Evolutionary conservation across 768 basidiomycete species (phyloP), one percentile per base, ranked within the genome.

Genomic region (Phanerodontia chrysosporium): DNA sequence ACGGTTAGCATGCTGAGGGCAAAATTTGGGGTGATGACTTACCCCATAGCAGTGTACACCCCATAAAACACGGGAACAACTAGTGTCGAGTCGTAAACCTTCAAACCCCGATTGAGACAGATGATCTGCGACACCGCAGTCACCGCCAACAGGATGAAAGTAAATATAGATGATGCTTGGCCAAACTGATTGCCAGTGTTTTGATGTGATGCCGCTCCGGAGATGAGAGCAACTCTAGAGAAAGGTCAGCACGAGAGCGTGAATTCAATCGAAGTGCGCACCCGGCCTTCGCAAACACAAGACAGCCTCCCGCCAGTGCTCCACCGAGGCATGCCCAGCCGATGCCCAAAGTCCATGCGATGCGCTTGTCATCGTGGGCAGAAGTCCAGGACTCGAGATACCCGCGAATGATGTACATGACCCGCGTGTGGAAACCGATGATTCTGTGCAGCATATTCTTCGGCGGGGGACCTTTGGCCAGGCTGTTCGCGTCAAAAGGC

Each of bases 21-120:
- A 9, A 4, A 22, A 13, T 12, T 49, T 3, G 48, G 30, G 35
- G 0, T n/a, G 22, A 18, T 4, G 8, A 73, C 80, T 46, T 69
- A 90, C 83, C 92, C 91, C 24, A 83, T 80, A 2, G 89, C 89
- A 0, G 92, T 95, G 68, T 95, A 95, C 10, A 94, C 86, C 10
- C 93, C 93, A 69, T 96, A 98, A 70, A 98, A 97, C 14, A 95
- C 87, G 0, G 96, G 95, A 0, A 97, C 95, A 18, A 97, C 93
- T 0, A 97, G 73, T 0, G 91, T 92, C 18, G 90, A 92, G 67
- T 94, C 95, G 65, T 95, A 95, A 9, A 91, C 87, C 67, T 85
- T 85, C n/a, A 96, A 78, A 6, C 90, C 95, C 44, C 89, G 86
- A 68, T 98, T 95, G 44, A 98, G 78, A 70, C 93, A 95, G 45